Evolutionary conservation across 2,329 filamentous ascomycete genomes (phyloP).

Genomic region (Fusarium sp.): DNA sequence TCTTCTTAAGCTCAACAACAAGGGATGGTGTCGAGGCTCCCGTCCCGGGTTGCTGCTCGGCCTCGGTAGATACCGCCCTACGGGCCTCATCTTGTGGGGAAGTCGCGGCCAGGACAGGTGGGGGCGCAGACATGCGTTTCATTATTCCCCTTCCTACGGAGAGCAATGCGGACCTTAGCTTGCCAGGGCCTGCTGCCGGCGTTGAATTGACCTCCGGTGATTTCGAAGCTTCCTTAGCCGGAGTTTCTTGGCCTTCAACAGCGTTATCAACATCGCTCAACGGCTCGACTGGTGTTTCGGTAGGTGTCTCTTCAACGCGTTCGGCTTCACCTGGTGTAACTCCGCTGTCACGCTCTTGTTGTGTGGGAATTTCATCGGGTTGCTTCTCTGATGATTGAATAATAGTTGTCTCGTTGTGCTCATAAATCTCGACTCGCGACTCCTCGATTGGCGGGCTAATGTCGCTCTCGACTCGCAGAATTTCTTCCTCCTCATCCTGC

Average conservation of each 20-base stretch:
- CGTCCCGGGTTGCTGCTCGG: conserved; percentile 15
- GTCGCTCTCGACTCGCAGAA: neutral
- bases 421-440: conserved; percentile 23
- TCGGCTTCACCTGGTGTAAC: conserved; percentile 9
- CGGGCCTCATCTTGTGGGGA: conserved; percentile 2
- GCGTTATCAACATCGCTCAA: neutral
- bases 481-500: neutral
- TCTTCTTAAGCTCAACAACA: conserved; percentile 26
- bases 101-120: conserved; percentile 4
- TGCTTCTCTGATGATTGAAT: conserved; percentile 37
- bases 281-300: conserved; percentile 20
- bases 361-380: neutral
- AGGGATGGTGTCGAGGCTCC: conserved; percentile 30
- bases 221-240: neutral
- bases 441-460: neutral
- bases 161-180: conserved; percentile 11
- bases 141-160: conserved; percentile 23
- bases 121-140: conserved; percentile 38
- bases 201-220: conserved; percentile 3
- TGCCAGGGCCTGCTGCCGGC: neutral
- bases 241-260: conserved; percentile 9
- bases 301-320: conserved; percentile 28
- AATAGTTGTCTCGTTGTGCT: conserved; percentile 32
- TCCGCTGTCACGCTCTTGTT: neutral
- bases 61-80: conserved; percentile 5